These are phyloP conservation scores for Leishmania tropica DNA, from an alignment of 208 protist genomes.

Conservation along the genomic window DNA sequence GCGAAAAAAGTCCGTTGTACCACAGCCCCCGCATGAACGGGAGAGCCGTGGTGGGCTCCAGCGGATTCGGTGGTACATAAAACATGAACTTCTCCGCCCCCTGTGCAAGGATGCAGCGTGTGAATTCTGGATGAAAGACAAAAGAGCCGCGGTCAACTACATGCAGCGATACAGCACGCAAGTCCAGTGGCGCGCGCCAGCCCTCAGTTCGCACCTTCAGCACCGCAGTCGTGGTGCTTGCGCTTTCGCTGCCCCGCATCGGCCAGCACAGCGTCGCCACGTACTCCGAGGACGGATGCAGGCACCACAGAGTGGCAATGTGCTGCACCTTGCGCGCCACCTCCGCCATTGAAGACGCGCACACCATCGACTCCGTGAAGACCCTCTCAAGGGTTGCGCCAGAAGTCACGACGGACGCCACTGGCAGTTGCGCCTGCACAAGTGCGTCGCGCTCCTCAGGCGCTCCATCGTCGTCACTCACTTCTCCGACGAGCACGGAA, in stretches of 20 bases:
- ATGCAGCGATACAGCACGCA: constrained; percentile 2
- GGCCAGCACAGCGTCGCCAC: constrained; percentile 10
- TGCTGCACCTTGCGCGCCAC: constrained; percentile 4
- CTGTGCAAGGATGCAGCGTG: constrained; percentile 47
- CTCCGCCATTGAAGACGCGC: neutral
- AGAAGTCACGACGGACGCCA: neutral
- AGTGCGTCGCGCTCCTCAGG: neutral
- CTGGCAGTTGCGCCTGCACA: constrained; percentile 15
- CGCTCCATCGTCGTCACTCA: neutral
- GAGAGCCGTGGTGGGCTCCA: constrained; percentile 15
- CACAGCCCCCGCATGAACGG: constrained; percentile 33
- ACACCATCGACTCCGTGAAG: neutral
- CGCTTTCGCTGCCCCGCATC: neutral
- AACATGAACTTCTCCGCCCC: constrained; percentile 28
- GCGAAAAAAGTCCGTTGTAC: constrained; percentile 70
- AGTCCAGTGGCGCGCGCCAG: constrained; percentile 6
- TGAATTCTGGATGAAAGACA: constrained; percentile 49
- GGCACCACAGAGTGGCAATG: constrained; percentile 37
- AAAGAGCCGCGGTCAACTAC: constrained; percentile 19
- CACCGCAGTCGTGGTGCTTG: neutral
- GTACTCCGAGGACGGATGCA: constrained; percentile 23
- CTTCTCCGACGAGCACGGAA: neutral
- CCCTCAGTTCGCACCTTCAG: constrained; percentile 3
- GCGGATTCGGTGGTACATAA: constrained; percentile 26
- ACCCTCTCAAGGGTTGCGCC: neutral